Conservation (phyloP, 129 eudicot species). For the Pulicaria dysenterica region DNA sequence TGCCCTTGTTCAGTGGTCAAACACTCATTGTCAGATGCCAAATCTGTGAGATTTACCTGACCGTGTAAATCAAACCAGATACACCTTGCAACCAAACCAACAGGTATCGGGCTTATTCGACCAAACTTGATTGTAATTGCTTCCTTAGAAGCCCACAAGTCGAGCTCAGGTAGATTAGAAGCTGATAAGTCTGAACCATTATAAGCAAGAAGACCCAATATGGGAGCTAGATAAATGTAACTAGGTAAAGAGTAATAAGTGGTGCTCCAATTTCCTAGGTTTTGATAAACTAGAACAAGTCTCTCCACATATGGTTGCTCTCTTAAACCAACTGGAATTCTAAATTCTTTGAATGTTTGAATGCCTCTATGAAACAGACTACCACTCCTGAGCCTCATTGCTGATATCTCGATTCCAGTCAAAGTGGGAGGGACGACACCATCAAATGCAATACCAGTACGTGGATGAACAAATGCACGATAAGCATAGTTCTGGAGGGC, state of each 20-base stretch:
- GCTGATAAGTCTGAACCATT: slow-evolving; percentile 66
- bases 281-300: slow-evolving; percentile 74
- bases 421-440: slow-evolving; percentile 62
- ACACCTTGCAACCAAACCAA: slow-evolving; percentile 52
- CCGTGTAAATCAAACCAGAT: slow-evolving; percentile 63
- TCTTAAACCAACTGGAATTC: slow-evolving; percentile 56
- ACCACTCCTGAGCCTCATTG: slow-evolving; percentile 76
- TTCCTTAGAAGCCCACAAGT: slow-evolving; percentile 48
- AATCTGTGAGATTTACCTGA: slow-evolving; percentile 48
- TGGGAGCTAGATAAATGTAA: slow-evolving; percentile 61
- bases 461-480: slow-evolving; percentile 53
- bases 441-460: slow-evolving; percentile 65
- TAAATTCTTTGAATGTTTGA: slow-evolving; percentile 52
- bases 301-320: slow-evolving; percentile 70
- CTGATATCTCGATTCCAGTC: slow-evolving; percentile 67
- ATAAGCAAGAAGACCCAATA: slow-evolving; percentile 86
- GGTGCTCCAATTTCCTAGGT: slow-evolving; percentile 68
- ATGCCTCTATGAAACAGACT: slow-evolving; percentile 61
- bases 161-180: slow-evolving; percentile 50
- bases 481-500: slow-evolving; percentile 82
- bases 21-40: slow-evolving; percentile 53
- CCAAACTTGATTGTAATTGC: slow-evolving; percentile 56
- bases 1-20: slow-evolving; percentile 64
- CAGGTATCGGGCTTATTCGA: slow-evolving; percentile 40
- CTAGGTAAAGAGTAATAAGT: slow-evolving; percentile 61